Evolutionary conservation across 805 yeast genomes (phyloP), one percentile per base, ranked within the genome.

Genomic region (Saitoella complicata): DNA sequence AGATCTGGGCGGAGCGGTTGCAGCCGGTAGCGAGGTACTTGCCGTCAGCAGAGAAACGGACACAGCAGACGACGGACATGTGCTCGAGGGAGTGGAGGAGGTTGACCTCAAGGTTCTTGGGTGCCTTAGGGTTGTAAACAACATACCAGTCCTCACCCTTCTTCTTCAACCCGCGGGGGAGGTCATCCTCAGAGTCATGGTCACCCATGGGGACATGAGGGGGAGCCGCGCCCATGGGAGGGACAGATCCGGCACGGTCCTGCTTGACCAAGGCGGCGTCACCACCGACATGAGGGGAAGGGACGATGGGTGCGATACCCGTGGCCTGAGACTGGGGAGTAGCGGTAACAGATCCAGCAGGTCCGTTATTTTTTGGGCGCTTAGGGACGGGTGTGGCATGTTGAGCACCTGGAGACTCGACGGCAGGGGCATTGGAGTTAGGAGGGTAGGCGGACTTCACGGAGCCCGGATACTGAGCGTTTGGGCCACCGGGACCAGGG

Each of bases 51-150:
- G 87, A 78, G 68, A 91, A 88, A 49, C 94, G 73, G 47, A 88
- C 97, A 64, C 97, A 88, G 68, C 97, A 91, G 42, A 88, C 97
- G 39, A 88, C 97, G 1, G 94, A 81, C 10, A 86, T 73, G 66
- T 91, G 97, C 59, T 83, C 94, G 54, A 88, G 73, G 9, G 95
- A 80, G 58, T 82, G 91, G 53, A 86, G 83, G 50, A 88, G 70
- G 42, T 86, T 91, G 42, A 88, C 87, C 58, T 88, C 96, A 47
- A 84, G 72, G 38, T n/a, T 9, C 50, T 75, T 73, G 42, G 81
- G 78, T 51, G 85, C 75, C 31, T 85, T 82, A 37, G 95, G 95
- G 65, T 88, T 91, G 68, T 81, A 88, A 52, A 91, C 72, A 9
- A 84, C 81, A 62, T 82, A 84, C 67, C 84, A 88, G 58, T 84